These are phyloP conservation scores for Aquilaria yunnanensis DNA, from an alignment of 345 rosid species.

Conservation along the genomic window DNA sequence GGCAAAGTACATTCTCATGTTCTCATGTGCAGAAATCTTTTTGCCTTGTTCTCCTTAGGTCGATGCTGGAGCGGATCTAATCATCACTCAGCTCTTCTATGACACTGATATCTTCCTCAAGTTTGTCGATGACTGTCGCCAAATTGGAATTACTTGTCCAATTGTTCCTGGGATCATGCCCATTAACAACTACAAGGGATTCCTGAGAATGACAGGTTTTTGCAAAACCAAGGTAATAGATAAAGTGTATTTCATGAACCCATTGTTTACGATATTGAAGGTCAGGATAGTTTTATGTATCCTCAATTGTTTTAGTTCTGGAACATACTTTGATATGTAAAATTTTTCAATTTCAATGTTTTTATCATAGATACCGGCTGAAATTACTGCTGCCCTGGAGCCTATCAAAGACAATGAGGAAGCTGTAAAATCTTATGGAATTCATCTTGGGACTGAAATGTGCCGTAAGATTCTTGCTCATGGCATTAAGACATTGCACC, in stretches of 20 bases:
- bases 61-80: conserved; percentile 96
- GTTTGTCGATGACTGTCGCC: conserved; percentile 88
- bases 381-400: conserved; percentile 81
- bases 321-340: too few relatives aligned
- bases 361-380: conserved; percentile 61
- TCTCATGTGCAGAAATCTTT: conserved; percentile 13
- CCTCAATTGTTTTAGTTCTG: too few relatives aligned
- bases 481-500: conserved; percentile 85
- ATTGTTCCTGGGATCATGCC: conserved; percentile 99
- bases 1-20: too few relatives aligned
- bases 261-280: background rate
- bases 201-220: conserved; percentile 91
- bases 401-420: conserved; percentile 97
- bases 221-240: conserved; percentile 78
- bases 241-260: background rate
- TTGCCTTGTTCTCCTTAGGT: conserved; percentile 36
- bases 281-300: too few relatives aligned
- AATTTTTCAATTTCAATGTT: background rate
- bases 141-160: conserved; percentile 82
- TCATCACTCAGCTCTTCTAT: conserved; percentile 80
- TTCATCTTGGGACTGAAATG: conserved; percentile 97
- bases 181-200: conserved; percentile 88
- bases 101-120: conserved; percentile 91
- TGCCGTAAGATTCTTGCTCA: conserved; percentile 88
- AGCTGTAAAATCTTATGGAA: conserved; percentile 87